Evolutionary conservation across 2,329 filamentous ascomycete genomes (phyloP), one percentile per base, ranked within the genome.

Genomic region (Rhinocladiella mackenziei): DNA sequence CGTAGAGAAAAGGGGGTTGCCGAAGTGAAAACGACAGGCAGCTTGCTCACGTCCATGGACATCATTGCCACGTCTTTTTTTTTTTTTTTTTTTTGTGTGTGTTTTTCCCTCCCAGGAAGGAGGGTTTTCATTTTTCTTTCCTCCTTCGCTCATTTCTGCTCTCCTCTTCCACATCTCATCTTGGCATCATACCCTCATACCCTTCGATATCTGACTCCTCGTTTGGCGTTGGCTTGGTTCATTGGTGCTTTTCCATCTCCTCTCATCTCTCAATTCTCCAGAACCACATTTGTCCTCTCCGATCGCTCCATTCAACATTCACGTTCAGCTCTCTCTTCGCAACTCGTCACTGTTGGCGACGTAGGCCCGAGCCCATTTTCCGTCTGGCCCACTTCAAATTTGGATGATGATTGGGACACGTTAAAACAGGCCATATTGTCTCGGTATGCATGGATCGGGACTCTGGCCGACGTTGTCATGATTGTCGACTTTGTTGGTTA

Each of bases 311-410:
- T 30, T 40, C 15, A n/a, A n/a, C n/a, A n/a, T n/a, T n/a, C n/a
- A n/a, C n/a, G n/a, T n/a, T n/a, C n/a, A n/a, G n/a, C n/a, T n/a
- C n/a, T n/a, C n/a, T n/a, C n/a, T n/a, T n/a, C n/a, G n/a, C n/a
- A n/a, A n/a, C n/a, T n/a, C n/a, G n/a, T n/a, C n/a, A n/a, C n/a
- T n/a, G n/a, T n/a, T n/a, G n/a, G n/a, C n/a, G 45, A 44, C 40
- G 36, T 26, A 33, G 45, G 36, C 41, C 40, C 26, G 26, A 44
- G 36, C 36, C 35, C n/a, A n/a, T n/a, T n/a, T n/a, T n/a, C n/a
- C n/a, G n/a, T n/a, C n/a, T n/a, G n/a, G n/a, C n/a, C n/a, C n/a
- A n/a, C n/a, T n/a, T n/a, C n/a, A n/a, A n/a, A n/a, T n/a, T n/a
- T n/a, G n/a, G n/a, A n/a, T n/a, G n/a, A n/a, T n/a, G n/a, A n/a